Base-by-base conservation (phyloP, 768 basidiomycete species). In the Arthromyces matolae region DNA sequence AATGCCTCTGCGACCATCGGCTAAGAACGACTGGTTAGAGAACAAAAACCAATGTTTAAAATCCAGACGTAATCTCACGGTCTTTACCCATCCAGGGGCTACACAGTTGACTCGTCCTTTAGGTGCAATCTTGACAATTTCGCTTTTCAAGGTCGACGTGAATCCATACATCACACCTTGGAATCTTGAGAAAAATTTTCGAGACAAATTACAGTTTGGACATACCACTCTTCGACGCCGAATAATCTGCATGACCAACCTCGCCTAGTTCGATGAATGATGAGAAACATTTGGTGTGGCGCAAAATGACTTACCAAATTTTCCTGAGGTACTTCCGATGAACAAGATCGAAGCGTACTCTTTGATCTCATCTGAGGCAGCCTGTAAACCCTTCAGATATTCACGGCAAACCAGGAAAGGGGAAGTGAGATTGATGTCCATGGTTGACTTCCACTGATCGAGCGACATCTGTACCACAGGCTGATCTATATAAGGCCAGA, bases 91-190 rank as follows among this genome's bases (percentile, higher is more conserved):
- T 5, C 85, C 85, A 4, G 87, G 86, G 0, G 76, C 82, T 14
- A 89, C 71, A 35, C 71, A 70, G 54, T 89, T 89, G 3, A 88
- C 85, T n/a, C 86, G 72, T 0, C 77, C 88, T 45, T 64, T 72
- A 0, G 85, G 83, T 0, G 86, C 85, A 49, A 88, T 77, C 64
- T 79, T 79, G 36, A 90, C 86, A 45, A 89, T 87, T 64, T 90
- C 86, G 61, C 89, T 89, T 67, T 89, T 89, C 54, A 89, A 71
- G 4, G 80, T 71, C 55, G 82, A 64, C 3, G 77, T 78, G 27
- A 89, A 59, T 1, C 86, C 88, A 51, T 85, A 83, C 85, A 86
- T 86, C 70, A 86, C 73, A 4, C 78, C 84, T 84, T 20, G 36
- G 23, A 8, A 12, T 40, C 40, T 23, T 5, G 9, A 14, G 29